Evolutionary conservation across 257 asterid species (phyloP).

Genomic region (Solanum infundibuliforme): DNA sequence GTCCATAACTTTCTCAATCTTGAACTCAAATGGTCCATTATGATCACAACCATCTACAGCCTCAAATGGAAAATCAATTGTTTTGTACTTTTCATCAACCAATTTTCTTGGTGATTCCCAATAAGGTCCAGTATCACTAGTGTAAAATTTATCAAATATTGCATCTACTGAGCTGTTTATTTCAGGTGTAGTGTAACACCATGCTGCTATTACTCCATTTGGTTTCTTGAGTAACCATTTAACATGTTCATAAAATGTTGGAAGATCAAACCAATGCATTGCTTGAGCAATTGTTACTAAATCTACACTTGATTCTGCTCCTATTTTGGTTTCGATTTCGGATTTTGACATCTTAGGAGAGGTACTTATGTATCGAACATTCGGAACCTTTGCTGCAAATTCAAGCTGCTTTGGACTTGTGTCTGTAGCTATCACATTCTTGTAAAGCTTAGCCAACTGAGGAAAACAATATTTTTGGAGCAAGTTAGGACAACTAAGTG

Average conservation of each 20-base stretch:
- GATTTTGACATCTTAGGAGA: constrained; percentile 14
- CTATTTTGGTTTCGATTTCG: constrained; percentile 10
- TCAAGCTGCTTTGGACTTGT: constrained; percentile 20
- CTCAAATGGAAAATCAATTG: constrained; percentile 21
- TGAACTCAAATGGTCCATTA: constrained; percentile 11
- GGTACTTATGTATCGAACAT: constrained; percentile 17
- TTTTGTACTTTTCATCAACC: not conserved
- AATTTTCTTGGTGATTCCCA: constrained; percentile 7
- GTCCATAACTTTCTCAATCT: constrained; percentile 12
- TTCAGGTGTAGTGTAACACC: constrained; percentile 10
- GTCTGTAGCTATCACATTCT: constrained; percentile 30
- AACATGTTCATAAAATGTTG: constrained; percentile 14
- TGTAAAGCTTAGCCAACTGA: constrained; percentile 17
- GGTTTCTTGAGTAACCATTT: constrained; percentile 21
- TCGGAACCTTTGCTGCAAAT: constrained; percentile 14
- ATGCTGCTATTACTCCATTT: constrained; percentile 13
- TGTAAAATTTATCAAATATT: not conserved
- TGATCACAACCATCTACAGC: constrained; percentile 15
- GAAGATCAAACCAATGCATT: constrained; percentile 38
- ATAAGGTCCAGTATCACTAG: not conserved
- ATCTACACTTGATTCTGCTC: constrained; percentile 8
- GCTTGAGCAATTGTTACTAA: constrained; percentile 22
- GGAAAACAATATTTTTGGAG: not conserved
- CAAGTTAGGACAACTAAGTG: not conserved
- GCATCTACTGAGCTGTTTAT: constrained; percentile 12